These are phyloP conservation scores for Furcasterigmium sp. DNA, from an alignment of 2,329 filamentous ascomycete genomes.

Conservation along the genomic window DNA sequence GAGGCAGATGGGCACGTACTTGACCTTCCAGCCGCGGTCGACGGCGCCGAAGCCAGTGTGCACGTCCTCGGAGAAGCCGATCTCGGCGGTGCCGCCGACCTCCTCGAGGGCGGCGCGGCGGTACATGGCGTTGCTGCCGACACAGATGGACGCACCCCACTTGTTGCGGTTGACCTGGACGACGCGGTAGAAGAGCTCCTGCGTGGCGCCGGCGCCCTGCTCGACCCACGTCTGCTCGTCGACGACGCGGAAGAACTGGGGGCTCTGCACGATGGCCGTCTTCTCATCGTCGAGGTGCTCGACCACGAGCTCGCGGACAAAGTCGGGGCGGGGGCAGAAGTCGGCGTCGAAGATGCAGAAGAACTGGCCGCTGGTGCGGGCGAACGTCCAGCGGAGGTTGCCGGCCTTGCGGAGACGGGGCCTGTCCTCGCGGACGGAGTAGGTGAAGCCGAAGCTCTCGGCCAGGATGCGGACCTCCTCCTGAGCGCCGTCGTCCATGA, in stretches of 20 bases:
- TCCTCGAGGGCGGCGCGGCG: slow-evolving; percentile 30
- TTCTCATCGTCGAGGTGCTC: slow-evolving; percentile 30
- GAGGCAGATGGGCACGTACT: slow-evolving; percentile 33
- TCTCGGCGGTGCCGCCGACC: slow-evolving; percentile 34
- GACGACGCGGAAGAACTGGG: slow-evolving; percentile 33
- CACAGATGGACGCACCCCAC: slow-evolving; percentile 35
- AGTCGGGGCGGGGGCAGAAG: slow-evolving; percentile 35
- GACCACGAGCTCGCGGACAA: slow-evolving; percentile 30
- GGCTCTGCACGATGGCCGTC: slow-evolving; percentile 33
- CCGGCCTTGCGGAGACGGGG: slow-evolving; percentile 35
- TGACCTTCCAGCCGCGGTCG: slow-evolving; percentile 35
- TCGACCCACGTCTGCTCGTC: slow-evolving; percentile 36
- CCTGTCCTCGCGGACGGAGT: slow-evolving; percentile 33
- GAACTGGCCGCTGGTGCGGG: slow-evolving; percentile 30
- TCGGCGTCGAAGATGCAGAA: slow-evolving; percentile 37
- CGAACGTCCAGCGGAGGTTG: slow-evolving; percentile 34
- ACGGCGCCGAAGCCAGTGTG: slow-evolving; percentile 35
- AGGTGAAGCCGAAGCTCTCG: slow-evolving; percentile 27
- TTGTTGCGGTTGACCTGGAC: slow-evolving; percentile 33
- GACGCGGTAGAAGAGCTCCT: slow-evolving; percentile 36
- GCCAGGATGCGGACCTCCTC: slow-evolving; percentile 23
- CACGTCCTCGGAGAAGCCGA: slow-evolving; percentile 37
- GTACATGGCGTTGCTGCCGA: slow-evolving; percentile 36
- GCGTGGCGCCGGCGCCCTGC: slow-evolving; percentile 34
- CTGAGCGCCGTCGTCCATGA: slow-evolving; percentile 32